These are phyloP conservation scores for Butyriboletus loyo DNA, from an alignment of 768 basidiomycete genomes.

Conservation along the genomic window DNA sequence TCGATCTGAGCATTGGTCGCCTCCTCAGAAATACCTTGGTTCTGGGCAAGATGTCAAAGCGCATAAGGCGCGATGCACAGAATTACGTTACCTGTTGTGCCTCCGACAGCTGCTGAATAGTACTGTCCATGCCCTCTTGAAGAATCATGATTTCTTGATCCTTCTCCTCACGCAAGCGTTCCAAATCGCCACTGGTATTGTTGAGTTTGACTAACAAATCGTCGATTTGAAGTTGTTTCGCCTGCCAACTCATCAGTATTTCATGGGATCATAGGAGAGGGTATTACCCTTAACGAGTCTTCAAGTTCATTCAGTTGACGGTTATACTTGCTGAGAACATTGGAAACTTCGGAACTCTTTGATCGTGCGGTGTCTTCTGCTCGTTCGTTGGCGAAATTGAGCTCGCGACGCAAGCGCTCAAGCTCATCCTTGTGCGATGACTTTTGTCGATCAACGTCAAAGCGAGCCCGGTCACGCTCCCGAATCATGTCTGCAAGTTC, in stretches of 20 bases:
- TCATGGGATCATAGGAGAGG: not conserved
- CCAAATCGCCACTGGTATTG: constrained; percentile 68
- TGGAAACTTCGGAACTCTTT: constrained; percentile 91
- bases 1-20: constrained; percentile 97
- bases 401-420: constrained; percentile 87
- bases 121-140: constrained; percentile 93
- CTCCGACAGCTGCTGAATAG: constrained; percentile 83
- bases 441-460: constrained; percentile 92
- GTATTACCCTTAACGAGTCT: constrained; percentile 81
- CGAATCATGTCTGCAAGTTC: constrained; percentile 99
- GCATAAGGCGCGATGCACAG: not conserved
- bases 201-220: constrained; percentile 83
- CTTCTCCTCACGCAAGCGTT: constrained; percentile 88
- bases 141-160: constrained; percentile 95
- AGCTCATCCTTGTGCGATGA: constrained; percentile 93
- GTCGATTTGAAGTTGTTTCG: constrained; percentile 96
- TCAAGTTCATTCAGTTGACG: constrained; percentile 95
- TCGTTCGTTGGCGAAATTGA: constrained; percentile 95
- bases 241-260: constrained; percentile 42
- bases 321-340: constrained; percentile 89
- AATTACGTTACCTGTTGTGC: constrained; percentile 69
- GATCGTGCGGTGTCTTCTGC: constrained; percentile 89
- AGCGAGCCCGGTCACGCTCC: constrained; percentile 92
- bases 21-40: constrained; percentile 78
- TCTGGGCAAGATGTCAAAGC: constrained; percentile 42